Percentiles rank a stretch among this genome's conserved stretches.
phyloP scores from a whole-genome alignment of 306 rosid species.

The Acmispon strigosus region DNA sequence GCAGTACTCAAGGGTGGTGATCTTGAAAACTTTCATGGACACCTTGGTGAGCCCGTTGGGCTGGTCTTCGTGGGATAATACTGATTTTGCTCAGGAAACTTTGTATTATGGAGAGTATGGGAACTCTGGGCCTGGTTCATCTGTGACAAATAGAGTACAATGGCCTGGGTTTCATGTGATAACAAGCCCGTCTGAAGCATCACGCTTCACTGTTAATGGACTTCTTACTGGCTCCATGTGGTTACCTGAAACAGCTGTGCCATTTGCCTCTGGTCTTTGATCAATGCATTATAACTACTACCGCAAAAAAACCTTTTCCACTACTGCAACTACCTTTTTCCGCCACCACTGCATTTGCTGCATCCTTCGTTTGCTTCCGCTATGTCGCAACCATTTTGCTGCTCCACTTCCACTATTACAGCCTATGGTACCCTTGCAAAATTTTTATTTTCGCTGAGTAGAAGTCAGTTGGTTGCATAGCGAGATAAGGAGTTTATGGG shows the following conservation, averaged over 20 bases:
- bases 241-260: conserved; percentile 69
- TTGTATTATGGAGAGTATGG: conserved; percentile 58
- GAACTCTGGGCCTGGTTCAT: conserved; percentile 65
- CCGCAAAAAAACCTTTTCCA: no score
- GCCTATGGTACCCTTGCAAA: no score
- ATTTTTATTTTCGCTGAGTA: no score
- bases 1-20: conserved; percentile 51
- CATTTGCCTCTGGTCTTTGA: conserved; percentile 45
- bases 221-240: conserved; percentile 63
- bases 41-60: conserved; percentile 56
- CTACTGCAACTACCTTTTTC: no score
- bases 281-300: not conserved
- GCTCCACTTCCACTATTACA: no score
- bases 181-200: conserved; percentile 37
- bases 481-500: no score
- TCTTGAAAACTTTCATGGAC: conserved; percentile 53
- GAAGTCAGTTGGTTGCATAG: no score
- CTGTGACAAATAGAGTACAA: conserved; percentile 37
- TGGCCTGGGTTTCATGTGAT: conserved; percentile 72
- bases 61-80: conserved; percentile 56
- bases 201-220: conserved; percentile 38
- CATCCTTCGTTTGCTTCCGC: no score
- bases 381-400: no score
- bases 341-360: no score
- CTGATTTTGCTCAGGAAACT: conserved; percentile 39